Base-by-base conservation (phyloP, 768 basidiomycete genomes). In the Tephrocybe sp. region DNA sequence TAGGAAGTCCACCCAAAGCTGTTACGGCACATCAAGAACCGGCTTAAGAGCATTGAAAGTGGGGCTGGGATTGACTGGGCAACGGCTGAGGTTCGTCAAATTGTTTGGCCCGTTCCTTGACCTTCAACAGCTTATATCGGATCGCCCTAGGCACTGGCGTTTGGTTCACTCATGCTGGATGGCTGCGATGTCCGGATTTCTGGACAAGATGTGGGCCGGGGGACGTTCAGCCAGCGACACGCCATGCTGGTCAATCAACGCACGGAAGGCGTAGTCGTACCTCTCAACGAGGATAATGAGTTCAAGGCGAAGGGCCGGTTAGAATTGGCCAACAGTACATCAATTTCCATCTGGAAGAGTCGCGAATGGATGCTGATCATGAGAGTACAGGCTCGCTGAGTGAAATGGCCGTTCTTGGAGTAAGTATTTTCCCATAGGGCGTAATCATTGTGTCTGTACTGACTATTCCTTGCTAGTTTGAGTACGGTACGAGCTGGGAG, bases 221-320 rank as follows among this genome's bases (percentile, higher is more conserved):
- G 94, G 2, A 94, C 92, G 10, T 93, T 94, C 68, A 91, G 88
- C 57, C 90, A 92, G 45, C 74, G 88, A 5, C 94, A 96, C 67
- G 93, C 93, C 0, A 94, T 96, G 91, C 70, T 95, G 17, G 90
- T 96, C 1, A 84, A 97, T 62, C 94, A 96, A 67, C 79, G 80
- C 63, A 87, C 85, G 0, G 93, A 96, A 59, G 74, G 77, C 0
- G 88, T 91, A 11, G 66, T 84, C 26, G 88, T 95, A 0, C 94
- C 94, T 0, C 71, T 97, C 50, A 96, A 97, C 61, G 79, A 85
- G 25, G 77, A 96, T 59, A 78, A 85, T 23, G 76, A 73, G 8
- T 65, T 90, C 21, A 71, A 74, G 25, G 78, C 81, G 0, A 67
- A 68, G 8, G 89, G 89, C 25, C 88, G 81, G 60, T 66, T 95